Evolutionary conservation across 331 rosid genomes (phyloP).

Genomic region (Quercus lobata): DNA sequence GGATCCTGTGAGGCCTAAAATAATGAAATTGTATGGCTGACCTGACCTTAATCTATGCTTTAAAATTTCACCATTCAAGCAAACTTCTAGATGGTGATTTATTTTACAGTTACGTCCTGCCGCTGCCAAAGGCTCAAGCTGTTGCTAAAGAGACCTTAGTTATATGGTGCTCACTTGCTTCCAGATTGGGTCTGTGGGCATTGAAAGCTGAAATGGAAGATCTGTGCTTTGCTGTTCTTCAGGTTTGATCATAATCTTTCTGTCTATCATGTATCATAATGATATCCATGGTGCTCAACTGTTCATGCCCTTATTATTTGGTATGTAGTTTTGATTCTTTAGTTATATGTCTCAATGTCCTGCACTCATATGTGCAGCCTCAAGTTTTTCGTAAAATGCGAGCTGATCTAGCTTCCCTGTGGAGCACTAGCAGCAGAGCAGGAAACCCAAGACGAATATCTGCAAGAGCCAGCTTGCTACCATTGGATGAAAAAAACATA

Average conservation of each 20-base stretch:
- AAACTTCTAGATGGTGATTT: conserved; percentile 15
- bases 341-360: conserved; percentile 3
- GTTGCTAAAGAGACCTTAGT: conserved; percentile 91
- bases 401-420: conserved; percentile 91
- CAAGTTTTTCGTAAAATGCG: conserved; percentile 75
- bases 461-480: conserved; percentile 35
- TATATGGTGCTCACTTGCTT: conserved; percentile 97
- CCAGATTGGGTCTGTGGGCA: conserved; percentile 94
- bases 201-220: conserved; percentile 96
- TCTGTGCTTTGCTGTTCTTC: conserved; percentile 91
- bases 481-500: conserved; percentile 37
- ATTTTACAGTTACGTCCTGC: conserved; percentile 72
- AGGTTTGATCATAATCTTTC: conserved; percentile 47
- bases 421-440: conserved; percentile 61
- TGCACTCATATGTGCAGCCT: conserved; percentile 60
- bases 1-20: not conserved
- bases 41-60: conserved; percentile 14
- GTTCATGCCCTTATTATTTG: not conserved
- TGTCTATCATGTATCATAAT: conserved; percentile 1
- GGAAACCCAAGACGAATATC: conserved; percentile 54
- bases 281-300: conserved; percentile 6
- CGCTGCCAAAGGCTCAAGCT: conserved; percentile 85
- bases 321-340: not conserved
- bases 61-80: conserved; percentile 4
- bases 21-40: conserved; percentile 13